These are phyloP conservation scores for Marasmius fiardii DNA, from an alignment of 1,284 basidiomycete genomes.

Conservation along the genomic window DNA sequence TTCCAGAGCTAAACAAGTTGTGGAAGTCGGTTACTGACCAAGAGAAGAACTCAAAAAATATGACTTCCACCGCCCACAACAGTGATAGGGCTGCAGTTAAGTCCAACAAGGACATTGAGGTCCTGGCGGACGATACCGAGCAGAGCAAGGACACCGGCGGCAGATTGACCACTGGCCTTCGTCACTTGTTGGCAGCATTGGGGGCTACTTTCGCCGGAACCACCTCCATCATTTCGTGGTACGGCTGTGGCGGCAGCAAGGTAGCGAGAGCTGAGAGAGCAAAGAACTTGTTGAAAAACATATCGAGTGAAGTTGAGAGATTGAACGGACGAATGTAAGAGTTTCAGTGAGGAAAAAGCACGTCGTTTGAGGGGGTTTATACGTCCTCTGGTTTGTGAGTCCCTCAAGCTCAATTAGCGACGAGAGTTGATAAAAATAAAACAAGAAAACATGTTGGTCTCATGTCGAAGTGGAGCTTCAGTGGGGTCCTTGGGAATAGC, in stretches of 20 bases:
- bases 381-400: no score
- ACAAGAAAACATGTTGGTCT: no score
- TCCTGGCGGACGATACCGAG: conserved; percentile 13
- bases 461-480: no score
- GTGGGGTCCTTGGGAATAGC: no score
- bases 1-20: background rate
- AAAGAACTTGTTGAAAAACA: conserved; percentile 10
- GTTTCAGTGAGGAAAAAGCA: no score
- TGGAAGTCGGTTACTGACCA: background rate
- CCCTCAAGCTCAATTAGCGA: no score
- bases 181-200: conserved; percentile 11
- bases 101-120: conserved; percentile 5
- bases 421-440: no score
- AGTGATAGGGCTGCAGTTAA: conserved; percentile 7
- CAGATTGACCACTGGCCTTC: background rate
- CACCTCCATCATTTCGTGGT: conserved; percentile 2
- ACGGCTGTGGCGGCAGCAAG: conserved; percentile 14
- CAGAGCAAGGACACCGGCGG: background rate
- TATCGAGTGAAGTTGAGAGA: background rate
- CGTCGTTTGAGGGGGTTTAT: no score
- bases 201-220: background rate
- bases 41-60: background rate
- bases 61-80: conserved; percentile 6
- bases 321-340: no score
- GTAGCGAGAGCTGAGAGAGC: no score